A percentile compares a stretch with the other conserved stretches of the same genome.
Evolutionary conservation across 768 basidiomycete species (phyloP).

Genomic region (Lactarius trivialis): DNA sequence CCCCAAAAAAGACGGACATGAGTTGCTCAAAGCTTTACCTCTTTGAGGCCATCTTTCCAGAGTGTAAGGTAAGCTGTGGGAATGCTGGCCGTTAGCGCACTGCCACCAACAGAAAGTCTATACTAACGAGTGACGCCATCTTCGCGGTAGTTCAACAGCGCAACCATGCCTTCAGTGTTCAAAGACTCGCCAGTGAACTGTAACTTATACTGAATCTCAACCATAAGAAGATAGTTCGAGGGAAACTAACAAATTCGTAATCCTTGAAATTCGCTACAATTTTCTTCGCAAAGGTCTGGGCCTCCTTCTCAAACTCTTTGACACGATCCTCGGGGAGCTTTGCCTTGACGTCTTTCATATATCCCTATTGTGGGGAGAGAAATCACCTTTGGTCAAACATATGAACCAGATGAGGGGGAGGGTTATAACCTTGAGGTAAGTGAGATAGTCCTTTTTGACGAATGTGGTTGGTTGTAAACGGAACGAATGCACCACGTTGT

Average conservation of each 20-base stretch:
- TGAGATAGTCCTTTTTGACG: constrained; percentile 84
- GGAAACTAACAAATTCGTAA: constrained; percentile 74
- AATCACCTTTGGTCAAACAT: constrained; percentile 1
- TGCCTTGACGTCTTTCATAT: constrained; percentile 89
- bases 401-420: constrained; percentile 1
- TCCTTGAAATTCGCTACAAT: constrained; percentile 86
- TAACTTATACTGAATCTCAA: constrained; percentile 6
- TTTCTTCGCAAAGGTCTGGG: constrained; percentile 76
- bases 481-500: constrained; percentile 91
- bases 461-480: constrained; percentile 75
- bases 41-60: constrained; percentile 93
- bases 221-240: not conserved
- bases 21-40: constrained; percentile 54
- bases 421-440: constrained; percentile 68
- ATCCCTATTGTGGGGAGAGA: constrained; percentile 43
- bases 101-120: not conserved
- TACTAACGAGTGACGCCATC: constrained; percentile 77
- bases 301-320: constrained; percentile 74
- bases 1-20: constrained; percentile 7
- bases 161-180: constrained; percentile 91
- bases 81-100: constrained; percentile 14
- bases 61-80: constrained; percentile 78
- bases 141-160: constrained; percentile 88
- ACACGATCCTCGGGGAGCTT: constrained; percentile 58
- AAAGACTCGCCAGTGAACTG: constrained; percentile 69